Evolutionary conservation across 352 stramenopile species (phyloP), one percentile per base, ranked within the genome.

Genomic region (Phytophthora vignae): DNA sequence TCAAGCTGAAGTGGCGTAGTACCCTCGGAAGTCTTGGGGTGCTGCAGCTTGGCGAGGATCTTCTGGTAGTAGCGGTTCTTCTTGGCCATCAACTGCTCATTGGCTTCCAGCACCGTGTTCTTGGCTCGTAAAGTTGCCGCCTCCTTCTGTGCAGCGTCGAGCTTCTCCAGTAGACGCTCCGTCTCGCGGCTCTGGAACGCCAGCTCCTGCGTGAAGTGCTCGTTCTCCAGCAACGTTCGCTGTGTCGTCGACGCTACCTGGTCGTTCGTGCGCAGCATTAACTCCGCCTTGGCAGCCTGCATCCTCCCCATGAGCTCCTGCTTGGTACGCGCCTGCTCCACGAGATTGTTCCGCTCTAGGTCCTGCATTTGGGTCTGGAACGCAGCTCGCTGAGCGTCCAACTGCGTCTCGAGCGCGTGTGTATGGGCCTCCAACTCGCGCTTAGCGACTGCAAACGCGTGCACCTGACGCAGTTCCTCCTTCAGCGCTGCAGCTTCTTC

Each of bases 191-290:
- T 93, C 59, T 91, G 83, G 52, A 88, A 90, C 21, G 83, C 78
- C 2, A 96, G 50, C 54, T 96, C 86, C 1, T 91, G 79, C 17
- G 90, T 87, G 40, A 90, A 84, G 52, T 93, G 86, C 46, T 89
- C 89, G 58, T 93, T 94, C 57, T 96, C 89, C 59, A 93, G 77
- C 76, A 94, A 89, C 25, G 82, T 95, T 46, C 89, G 84, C 69
- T 93, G 90, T 5, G 86, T 94, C 1, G 85, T 84, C 6, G 84
- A 88, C 22, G 82, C 79, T 3, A 92, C 71, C 68, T 96, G 87
- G 27, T 88, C 84, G 14, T 92, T 85, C 0, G 85, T 92, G 19
- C 81, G 76, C 19, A 75, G 48, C 54, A 92, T 60, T 6, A 94
- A 62, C 38, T 81, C 85, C 15, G 88, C 64, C 56, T 90, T 90